Evolutionary conservation across 306 rosid genomes (phyloP).

Genomic region (Acacia acuminata): DNA sequence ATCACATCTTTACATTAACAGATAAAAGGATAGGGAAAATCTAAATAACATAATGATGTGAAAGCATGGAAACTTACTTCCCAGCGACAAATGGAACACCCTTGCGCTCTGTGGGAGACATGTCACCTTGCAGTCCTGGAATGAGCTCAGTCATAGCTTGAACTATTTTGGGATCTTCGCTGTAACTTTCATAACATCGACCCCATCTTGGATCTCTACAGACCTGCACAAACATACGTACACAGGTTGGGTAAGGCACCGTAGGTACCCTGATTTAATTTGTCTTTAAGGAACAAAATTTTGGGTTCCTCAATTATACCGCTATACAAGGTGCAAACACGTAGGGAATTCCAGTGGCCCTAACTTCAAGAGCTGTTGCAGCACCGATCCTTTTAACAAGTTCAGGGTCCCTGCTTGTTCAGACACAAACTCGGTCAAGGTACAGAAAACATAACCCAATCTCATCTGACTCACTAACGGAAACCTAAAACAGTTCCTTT

Average conservation of each 20-base stretch:
- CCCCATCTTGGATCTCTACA: slow-evolving; percentile 69
- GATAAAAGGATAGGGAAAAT: background rate
- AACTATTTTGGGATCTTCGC: slow-evolving; percentile 50
- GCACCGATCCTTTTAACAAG: slow-evolving; percentile 54
- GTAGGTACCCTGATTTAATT: background rate
- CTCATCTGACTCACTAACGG: background rate
- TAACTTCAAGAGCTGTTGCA: slow-evolving; percentile 59
- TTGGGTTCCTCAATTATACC: slow-evolving; percentile 29
- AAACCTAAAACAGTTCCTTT: background rate
- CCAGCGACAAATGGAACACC: slow-evolving; percentile 48
- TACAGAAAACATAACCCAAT: background rate
- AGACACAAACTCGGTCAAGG: background rate
- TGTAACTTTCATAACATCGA: slow-evolving; percentile 56
- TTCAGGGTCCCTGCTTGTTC: slow-evolving; percentile 45
- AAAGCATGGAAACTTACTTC: slow-evolving; percentile 36
- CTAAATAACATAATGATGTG: background rate
- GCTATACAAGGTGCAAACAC: slow-evolving; percentile 53
- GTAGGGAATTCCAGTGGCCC: slow-evolving; percentile 58
- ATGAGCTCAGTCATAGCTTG: slow-evolving; percentile 50
- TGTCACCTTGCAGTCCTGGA: slow-evolving; percentile 50
- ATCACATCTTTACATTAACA: background rate
- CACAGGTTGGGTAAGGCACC: background rate
- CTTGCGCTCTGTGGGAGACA: slow-evolving; percentile 32
- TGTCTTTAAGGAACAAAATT: background rate
- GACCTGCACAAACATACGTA: slow-evolving; percentile 36